Evolutionary conservation across 306 rosid genomes (phyloP), one percentile per base, ranked within the genome.

Genomic region (Lathyrus oleraceus): DNA sequence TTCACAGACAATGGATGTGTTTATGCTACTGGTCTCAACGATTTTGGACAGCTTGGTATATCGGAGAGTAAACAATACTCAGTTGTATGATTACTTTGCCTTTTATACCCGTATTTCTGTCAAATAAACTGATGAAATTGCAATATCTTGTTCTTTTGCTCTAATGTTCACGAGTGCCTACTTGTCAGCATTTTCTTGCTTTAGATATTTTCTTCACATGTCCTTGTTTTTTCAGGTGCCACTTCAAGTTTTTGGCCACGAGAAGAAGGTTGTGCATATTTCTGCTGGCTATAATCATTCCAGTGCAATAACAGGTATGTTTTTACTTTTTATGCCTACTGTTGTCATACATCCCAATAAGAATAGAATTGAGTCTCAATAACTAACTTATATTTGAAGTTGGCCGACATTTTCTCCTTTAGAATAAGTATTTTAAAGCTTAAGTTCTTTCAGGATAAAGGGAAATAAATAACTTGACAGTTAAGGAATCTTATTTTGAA

Each of bases 281-380:
- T 81, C 91, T 67, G 90, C 97, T 65, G 98, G 98, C 72, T 93
- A 93, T 76, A 81, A 78, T 78, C 98, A 93, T 70, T 93, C 98
- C 16, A 76, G 91, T 79, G 97, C 92, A 17, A 65, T 93, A 74
- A 86, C 98, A 76, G 98, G 98, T 93, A 15, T 79, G 85, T 57
- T 15, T 61, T 70, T 54, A 36, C 32, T 51, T 15, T 61, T 70
- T 54, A 36, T 43, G 61, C 38, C 19, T 48, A 35, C 42, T 44
- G n/a, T 28, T 51, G 27, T 69, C 11, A 6, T 60, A 43, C 65
- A 19, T 10, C 47, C 43, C 65, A 6, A 52, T 60, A 70, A 65
- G 65, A 65, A 52, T 71, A 64, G 65, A 16, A 15, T 56, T 19
- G 7, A 9, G 38, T 45, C 4, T 44, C 10, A 4, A 40, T 36